These are phyloP conservation scores for Fusarium lyarnte DNA, from an alignment of 2,329 filamentous ascomycete genomes.

Conservation along the genomic window DNA sequence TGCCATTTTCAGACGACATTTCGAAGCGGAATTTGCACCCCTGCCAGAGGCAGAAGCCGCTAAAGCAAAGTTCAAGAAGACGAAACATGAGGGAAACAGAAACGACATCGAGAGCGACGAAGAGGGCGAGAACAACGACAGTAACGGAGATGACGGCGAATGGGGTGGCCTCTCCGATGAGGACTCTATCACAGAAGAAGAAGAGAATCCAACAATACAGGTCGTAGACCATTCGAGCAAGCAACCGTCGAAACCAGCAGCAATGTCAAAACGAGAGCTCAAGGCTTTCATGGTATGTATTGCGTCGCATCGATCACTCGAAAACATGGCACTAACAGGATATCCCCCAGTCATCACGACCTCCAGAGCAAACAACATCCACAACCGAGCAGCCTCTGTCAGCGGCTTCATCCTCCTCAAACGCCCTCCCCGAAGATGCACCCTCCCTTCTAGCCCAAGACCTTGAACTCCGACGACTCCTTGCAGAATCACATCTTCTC, in stretches of 20 bases:
- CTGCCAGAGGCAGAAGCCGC: slow-evolving; percentile 54
- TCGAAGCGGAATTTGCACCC: slow-evolving; percentile 88
- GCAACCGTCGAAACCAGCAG: slow-evolving; percentile 49
- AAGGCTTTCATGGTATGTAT: slow-evolving; percentile 78
- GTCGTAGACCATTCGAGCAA: slow-evolving; percentile 68
- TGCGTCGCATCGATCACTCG: neutral
- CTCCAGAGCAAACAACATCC: slow-evolving; percentile 51
- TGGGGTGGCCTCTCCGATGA: slow-evolving; percentile 45
- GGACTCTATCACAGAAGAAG: slow-evolving; percentile 36
- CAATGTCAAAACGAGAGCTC: slow-evolving; percentile 73
- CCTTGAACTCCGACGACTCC: slow-evolving; percentile 87
- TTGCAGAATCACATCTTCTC: slow-evolving; percentile 91
- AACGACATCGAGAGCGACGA: slow-evolving; percentile 50
- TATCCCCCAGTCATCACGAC: slow-evolving; percentile 56
- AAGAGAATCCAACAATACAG: slow-evolving; percentile 56
- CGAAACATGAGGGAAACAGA: slow-evolving; percentile 39
- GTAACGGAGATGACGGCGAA: slow-evolving; percentile 36
- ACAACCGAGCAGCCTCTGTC: slow-evolving; percentile 28
- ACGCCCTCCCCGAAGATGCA: slow-evolving; percentile 64
- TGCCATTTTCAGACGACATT: slow-evolving; percentile 82
- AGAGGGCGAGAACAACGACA: slow-evolving; percentile 39
- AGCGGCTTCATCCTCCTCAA: slow-evolving; percentile 41
- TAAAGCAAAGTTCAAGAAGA: slow-evolving; percentile 41
- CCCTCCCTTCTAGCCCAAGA: slow-evolving; percentile 86
- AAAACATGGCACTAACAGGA: slow-evolving; percentile 6